A percentile compares a stretch with the other conserved stretches of the same genome.
These are phyloP conservation scores for Brassica rapa DNA, from an alignment of 345 rosid species.

Conservation along the genomic window DNA sequence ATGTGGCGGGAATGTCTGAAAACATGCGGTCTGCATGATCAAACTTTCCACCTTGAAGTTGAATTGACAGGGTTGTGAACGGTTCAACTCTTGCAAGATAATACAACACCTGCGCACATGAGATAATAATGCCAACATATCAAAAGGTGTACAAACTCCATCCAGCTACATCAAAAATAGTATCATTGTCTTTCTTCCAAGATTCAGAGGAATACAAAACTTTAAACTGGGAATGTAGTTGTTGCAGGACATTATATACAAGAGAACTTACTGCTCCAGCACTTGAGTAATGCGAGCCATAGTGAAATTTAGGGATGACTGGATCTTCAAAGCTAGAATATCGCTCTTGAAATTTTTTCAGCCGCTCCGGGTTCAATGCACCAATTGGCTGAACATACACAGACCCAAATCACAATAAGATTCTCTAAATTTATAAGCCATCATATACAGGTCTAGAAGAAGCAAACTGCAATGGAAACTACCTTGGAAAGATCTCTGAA, in stretches of 20 bases:
- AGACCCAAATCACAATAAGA: constrained; percentile 31
- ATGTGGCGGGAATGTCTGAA: constrained; percentile 84
- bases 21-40: constrained; percentile 99
- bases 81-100: constrained; percentile 97
- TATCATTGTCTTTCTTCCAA: neutral
- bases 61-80: constrained; percentile 90
- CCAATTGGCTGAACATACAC: constrained; percentile 84
- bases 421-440: constrained; percentile 20
- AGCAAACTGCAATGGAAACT: constrained; percentile 38
- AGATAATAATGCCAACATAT: constrained; percentile 20
- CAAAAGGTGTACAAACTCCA: constrained; percentile 15
- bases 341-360: constrained; percentile 87
- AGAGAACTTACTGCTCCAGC: constrained; percentile 83
- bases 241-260: constrained; percentile 20
- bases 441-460: constrained; percentile 28
- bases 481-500: constrained; percentile 98
- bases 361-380: constrained; percentile 80
- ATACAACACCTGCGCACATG: constrained; percentile 73
- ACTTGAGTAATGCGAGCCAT: constrained; percentile 98
- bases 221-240: constrained; percentile 14
- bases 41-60: constrained; percentile 98
- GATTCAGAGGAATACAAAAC: constrained; percentile 8
- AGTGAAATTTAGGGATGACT: constrained; percentile 96
- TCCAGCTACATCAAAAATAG: constrained; percentile 17
- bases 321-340: constrained; percentile 98